Base-by-base conservation (phyloP, 345 rosid genomes). In the Excoecaria agallocha region DNA sequence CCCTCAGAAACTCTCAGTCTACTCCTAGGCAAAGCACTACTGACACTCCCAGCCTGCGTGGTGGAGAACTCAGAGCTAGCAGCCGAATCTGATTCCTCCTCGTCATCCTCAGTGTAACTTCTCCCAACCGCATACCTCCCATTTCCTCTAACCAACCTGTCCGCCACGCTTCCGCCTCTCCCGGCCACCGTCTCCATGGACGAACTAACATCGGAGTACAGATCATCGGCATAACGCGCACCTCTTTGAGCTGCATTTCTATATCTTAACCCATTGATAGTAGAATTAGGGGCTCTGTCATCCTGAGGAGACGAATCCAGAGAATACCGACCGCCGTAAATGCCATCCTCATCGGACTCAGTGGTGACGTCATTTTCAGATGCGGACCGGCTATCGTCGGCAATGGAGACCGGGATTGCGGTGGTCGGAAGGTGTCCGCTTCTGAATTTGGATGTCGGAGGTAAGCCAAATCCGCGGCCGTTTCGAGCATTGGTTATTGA, bases 151-250 rank as follows among this genome's bases (percentile, higher is more conserved):
- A 60, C 66, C 62, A 79, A 61, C 72, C 82, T 83, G 61, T 63
- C 86, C n/a, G 70, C 68, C 39, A 76, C 48, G 71, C 72, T 71
- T 41, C 85, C 82, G 6, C 74, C 75, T 72, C 78, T 71, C 25
- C 80, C 87, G 1, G 75, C 79, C 61, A 87, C 37, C 16, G 97
- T 90, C 56, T 94, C 98, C 90, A 81, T 81, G 0, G 98, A 94
- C 16, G 98, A 92, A 77, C 90, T 91, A 60, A 92, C 93, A 80
- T 94, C 95, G 12, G 98, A 92, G 76, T 85, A 85, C 7, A 80
- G 72, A 68, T 83, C 91, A 82, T 84, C 84, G 1, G 72, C 83
- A 71, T 86, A 85, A 64, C 73, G 84, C 3, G 80, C 1, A 11
- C 43, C 45, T 15, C 80, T 54, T 8, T 35, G 58, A 0, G 25